phyloP scores from a whole-genome alignment of 371 early-diverging fungal genomes.

The Mucor circinelloides region DNA sequence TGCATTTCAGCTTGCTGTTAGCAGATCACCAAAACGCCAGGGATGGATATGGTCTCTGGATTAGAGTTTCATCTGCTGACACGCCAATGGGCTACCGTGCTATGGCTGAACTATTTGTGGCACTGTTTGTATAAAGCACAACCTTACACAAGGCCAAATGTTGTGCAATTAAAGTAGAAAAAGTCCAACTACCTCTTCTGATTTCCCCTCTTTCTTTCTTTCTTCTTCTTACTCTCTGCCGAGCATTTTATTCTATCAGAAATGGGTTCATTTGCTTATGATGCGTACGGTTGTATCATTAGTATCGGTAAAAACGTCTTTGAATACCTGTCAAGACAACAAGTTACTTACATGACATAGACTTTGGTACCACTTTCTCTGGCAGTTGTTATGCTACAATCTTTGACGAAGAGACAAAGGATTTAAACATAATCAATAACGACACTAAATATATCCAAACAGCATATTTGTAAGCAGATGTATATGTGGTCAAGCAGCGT shows the following conservation, averaged over 20 bases:
- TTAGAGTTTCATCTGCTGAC: not conserved
- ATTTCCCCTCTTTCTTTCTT: not conserved
- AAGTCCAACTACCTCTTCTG: not conserved
- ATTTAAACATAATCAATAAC: not conserved
- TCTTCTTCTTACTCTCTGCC: not conserved
- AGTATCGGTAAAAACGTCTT: not conserved
- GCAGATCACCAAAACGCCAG: no score
- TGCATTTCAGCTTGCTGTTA: no score
- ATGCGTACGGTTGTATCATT: not conserved
- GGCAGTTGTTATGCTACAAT: slow-evolving; percentile 11
- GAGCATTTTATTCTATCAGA: not conserved
- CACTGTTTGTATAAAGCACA: not conserved
- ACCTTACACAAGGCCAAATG: not conserved
- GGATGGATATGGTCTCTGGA: not conserved
- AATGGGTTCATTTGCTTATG: slow-evolving; percentile 4
- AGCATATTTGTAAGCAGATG: not conserved
- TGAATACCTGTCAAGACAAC: not conserved
- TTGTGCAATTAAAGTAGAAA: not conserved
- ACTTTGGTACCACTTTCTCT: slow-evolving; percentile 19
- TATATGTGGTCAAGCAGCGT: not conserved
- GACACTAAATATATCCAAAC: not conserved
- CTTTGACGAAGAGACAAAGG: not conserved
- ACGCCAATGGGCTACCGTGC: not conserved
- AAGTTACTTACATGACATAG: not conserved
- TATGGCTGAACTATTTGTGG: not conserved